A percentile compares a stretch with the other conserved stretches of the same genome.
Conservation (phyloP, 2,329 filamentous ascomycete species). For the Sporothrix sp. region DNA sequence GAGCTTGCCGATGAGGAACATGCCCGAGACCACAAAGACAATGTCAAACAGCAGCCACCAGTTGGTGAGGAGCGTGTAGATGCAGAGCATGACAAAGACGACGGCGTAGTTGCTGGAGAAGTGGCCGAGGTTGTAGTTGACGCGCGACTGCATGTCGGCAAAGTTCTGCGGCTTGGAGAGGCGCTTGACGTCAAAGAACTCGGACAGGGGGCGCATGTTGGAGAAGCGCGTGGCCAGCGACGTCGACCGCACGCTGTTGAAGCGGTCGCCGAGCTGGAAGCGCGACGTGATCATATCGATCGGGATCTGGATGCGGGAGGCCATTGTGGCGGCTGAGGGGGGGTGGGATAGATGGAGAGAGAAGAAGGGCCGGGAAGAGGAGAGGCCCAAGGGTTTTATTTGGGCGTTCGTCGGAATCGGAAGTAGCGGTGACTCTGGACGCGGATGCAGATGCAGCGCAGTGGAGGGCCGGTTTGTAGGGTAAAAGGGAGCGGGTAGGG, state of each 20-base stretch:
- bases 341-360: not conserved
- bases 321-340: constrained; percentile 42
- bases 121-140: constrained; percentile 95
- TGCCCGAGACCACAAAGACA: constrained; percentile 71
- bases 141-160: constrained; percentile 71
- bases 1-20: constrained; percentile 87
- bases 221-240: constrained; percentile 75
- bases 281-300: constrained; percentile 85
- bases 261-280: constrained; percentile 75
- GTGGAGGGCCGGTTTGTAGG: not conserved
- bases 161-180: constrained; percentile 92
- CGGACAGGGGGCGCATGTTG: constrained; percentile 80
- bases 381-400: constrained; percentile 1
- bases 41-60: constrained; percentile 83
- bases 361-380: not conserved
- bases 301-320: constrained; percentile 75
- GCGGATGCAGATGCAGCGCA: constrained; percentile 5
- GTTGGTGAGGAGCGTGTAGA: constrained; percentile 92
- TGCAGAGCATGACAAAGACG: constrained; percentile 87
- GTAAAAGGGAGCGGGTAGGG: not conserved
- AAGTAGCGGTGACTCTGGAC: constrained; percentile 14
- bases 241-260: constrained; percentile 71
- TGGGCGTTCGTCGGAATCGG: not conserved
- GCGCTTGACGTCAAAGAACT: constrained; percentile 95
- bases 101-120: constrained; percentile 98